Evolutionary conservation across 176 grass and related monocot species (phyloP).

Genomic region (Raddia guianensis): DNA sequence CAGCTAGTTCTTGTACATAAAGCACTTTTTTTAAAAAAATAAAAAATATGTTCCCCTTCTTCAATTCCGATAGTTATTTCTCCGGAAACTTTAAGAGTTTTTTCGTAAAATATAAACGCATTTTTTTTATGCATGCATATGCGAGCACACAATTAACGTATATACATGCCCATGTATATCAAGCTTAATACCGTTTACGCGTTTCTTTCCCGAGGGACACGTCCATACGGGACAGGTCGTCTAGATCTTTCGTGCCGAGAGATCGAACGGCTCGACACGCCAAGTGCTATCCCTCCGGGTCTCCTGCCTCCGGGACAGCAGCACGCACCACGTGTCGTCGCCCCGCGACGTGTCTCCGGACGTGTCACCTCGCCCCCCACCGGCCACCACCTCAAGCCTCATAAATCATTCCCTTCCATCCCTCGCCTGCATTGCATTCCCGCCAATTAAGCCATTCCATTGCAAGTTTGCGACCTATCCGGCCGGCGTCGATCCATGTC

Average conservation of each 20-base stretch:
- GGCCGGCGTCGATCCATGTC: slow-evolving; percentile 28
- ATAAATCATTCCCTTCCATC: neutral
- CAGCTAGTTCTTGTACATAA: no score
- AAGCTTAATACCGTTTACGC: no score
- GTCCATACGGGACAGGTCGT: neutral
- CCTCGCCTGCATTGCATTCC: neutral
- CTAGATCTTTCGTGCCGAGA: slow-evolving; percentile 18
- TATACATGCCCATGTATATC: no score
- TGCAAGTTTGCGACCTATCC: neutral
- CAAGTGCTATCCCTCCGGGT: neutral
- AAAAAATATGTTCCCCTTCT: no score
- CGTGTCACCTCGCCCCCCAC: no score
- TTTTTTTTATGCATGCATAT: no score
- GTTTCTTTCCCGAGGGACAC: no score
- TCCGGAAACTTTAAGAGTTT: no score
- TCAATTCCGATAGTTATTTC: no score
- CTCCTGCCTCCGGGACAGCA: neutral
- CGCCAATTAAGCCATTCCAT: neutral
- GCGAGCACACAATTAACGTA: no score
- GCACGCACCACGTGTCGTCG: slow-evolving; percentile 39
- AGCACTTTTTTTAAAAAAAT: no score
- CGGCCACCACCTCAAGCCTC: slow-evolving; percentile 28
- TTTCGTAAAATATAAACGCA: no score
- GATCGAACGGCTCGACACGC: neutral
- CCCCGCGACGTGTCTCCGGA: slow-evolving; percentile 48